Evolutionary conservation across 805 yeast genomes (phyloP).

Genomic region (Blastobotrys terrestris): DNA sequence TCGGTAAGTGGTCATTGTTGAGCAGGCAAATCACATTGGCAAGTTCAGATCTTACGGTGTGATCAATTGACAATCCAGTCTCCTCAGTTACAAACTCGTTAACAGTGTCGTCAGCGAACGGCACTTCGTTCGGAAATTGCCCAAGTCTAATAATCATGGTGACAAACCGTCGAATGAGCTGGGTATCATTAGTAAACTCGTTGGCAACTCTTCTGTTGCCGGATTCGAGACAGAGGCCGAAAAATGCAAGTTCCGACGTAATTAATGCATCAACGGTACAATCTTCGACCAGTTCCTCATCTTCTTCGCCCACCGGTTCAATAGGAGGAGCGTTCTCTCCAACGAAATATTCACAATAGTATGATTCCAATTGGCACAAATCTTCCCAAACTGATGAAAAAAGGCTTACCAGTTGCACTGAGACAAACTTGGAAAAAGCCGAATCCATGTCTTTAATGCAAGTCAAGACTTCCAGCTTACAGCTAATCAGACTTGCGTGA

Average conservation of each 20-base stretch:
- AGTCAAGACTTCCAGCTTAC: conserved; percentile 10
- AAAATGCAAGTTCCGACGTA: conserved; percentile 2
- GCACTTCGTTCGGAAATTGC: conserved; percentile 21
- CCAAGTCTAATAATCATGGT: not conserved
- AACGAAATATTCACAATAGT: not conserved
- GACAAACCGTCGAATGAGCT: conserved; percentile 3
- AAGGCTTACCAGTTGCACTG: conserved; percentile 1
- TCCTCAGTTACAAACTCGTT: conserved; percentile 69
- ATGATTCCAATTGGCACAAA: conserved; percentile 1
- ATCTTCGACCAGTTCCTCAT: conserved; percentile 2
- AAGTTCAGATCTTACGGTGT: conserved; percentile 54
- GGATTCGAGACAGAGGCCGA: conserved; percentile 6
- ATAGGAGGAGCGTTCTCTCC: not conserved
- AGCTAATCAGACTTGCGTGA: conserved; percentile 2
- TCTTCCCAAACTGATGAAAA: conserved; percentile 10
- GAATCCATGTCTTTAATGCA: conserved; percentile 11
- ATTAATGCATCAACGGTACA: conserved; percentile 1
- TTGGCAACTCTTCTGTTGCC: not conserved
- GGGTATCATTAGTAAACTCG: conserved; percentile 1
- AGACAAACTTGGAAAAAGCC: conserved; percentile 5
- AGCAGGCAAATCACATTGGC: conserved; percentile 43
- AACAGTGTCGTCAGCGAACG: conserved; percentile 50
- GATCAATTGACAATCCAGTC: conserved; percentile 56
- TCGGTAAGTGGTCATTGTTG: not conserved
- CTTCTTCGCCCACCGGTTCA: conserved; percentile 4